Evolutionary conservation across 208 protist species (phyloP).

Genomic region (Acanthamoeba culbertsoni): DNA sequence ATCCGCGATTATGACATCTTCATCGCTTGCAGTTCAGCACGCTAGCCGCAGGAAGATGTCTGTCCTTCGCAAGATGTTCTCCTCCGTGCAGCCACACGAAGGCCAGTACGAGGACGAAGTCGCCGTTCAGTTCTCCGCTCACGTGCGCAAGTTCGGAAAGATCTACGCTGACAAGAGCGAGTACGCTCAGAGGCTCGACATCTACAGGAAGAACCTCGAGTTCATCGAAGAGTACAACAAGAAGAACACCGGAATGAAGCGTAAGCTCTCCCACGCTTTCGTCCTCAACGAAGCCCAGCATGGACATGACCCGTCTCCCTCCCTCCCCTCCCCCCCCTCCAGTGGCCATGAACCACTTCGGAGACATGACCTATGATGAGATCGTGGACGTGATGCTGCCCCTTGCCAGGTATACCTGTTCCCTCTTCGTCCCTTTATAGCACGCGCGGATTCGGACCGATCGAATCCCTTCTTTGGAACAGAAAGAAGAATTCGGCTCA

Average conservation of each 20-base stretch:
- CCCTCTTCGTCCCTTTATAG: background rate
- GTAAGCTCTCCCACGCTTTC: background rate
- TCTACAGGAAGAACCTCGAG: conserved; percentile 13
- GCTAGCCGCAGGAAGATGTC: conserved; percentile 38
- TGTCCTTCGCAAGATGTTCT: conserved; percentile 25
- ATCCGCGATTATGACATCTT: background rate
- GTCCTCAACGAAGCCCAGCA: background rate
- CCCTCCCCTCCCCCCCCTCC: background rate
- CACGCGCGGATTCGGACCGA: too few relatives aligned
- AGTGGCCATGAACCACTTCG: conserved; percentile 69
- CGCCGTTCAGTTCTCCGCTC: background rate
- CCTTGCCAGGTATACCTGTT: background rate
- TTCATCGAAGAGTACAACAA: conserved; percentile 30
- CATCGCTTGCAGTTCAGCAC: background rate
- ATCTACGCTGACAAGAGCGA: background rate
- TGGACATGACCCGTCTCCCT: too few relatives aligned
- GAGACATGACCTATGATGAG: conserved; percentile 69
- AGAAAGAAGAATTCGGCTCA: background rate
- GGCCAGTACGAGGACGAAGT: background rate
- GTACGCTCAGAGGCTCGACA: background rate
- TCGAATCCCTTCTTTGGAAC: background rate
- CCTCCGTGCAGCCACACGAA: background rate
- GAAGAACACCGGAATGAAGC: conserved; percentile 41
- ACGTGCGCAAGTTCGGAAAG: conserved; percentile 19
- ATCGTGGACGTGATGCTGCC: conserved; percentile 46